These are phyloP conservation scores for Sanghuangporus baumii DNA, from an alignment of 1,284 basidiomycete species.

Conservation along the genomic window DNA sequence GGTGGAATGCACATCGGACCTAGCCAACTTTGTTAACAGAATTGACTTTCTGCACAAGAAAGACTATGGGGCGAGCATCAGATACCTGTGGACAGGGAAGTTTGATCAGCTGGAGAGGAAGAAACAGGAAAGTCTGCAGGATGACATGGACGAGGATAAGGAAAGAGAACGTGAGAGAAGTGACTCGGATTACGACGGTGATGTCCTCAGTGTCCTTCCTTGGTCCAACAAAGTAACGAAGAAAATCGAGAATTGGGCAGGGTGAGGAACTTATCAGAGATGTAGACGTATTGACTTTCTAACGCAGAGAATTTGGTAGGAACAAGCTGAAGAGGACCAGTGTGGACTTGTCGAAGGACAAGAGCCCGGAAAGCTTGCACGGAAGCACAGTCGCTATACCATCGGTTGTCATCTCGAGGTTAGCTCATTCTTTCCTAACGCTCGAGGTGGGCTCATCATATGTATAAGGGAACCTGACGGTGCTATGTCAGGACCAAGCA, in stretches of 20 bases:
- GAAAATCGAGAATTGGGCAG: slow-evolving; percentile 66
- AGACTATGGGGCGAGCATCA: slow-evolving; percentile 32
- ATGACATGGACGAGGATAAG: slow-evolving; percentile 31
- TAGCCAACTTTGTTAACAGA: slow-evolving; percentile 27
- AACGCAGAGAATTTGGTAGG: slow-evolving; percentile 21
- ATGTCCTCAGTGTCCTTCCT: slow-evolving; percentile 26
- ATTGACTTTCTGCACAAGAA: slow-evolving; percentile 22
- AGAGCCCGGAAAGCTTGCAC: slow-evolving; percentile 22
- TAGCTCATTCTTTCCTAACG: slow-evolving; percentile 9
- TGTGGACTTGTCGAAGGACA: slow-evolving; percentile 28
- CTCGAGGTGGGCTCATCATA: not conserved
- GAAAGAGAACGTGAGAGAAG: slow-evolving; percentile 32
- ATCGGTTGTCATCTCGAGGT: slow-evolving; percentile 33
- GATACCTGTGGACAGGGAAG: slow-evolving; percentile 37
- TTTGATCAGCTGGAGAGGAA: slow-evolving; percentile 29
- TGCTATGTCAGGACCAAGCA: slow-evolving; percentile 53
- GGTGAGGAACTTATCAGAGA: slow-evolving; percentile 36
- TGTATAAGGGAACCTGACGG: slow-evolving; percentile 34
- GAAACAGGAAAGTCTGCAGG: slow-evolving; percentile 29
- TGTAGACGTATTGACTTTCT: slow-evolving; percentile 8
- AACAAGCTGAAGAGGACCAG: slow-evolving; percentile 33
- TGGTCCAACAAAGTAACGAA: slow-evolving; percentile 60
- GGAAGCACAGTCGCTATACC: slow-evolving; percentile 23
- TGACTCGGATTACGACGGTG: slow-evolving; percentile 30
- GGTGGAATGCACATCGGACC: slow-evolving; percentile 41